Evolutionary conservation across 139 green algal species (phyloP).

Genomic region (Chlamydomonas applanata): DNA sequence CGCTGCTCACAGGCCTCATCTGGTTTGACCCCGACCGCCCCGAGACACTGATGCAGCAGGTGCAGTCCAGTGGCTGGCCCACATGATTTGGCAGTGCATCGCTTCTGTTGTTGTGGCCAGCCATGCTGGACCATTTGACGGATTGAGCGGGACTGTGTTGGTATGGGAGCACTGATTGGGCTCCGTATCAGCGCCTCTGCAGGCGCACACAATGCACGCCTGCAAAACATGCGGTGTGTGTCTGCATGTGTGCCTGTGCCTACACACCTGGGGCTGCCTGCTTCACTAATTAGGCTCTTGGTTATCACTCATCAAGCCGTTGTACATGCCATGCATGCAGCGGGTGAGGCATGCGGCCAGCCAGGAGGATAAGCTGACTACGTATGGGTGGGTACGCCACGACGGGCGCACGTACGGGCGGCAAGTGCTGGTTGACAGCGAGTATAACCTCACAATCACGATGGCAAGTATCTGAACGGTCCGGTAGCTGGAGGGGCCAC

Average conservation of each 20-base stretch:
- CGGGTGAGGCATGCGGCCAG: conserved; percentile 43
- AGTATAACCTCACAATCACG: conserved; percentile 60
- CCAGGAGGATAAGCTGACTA: conserved; percentile 51
- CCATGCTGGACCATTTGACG: no score
- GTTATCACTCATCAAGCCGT: neutral
- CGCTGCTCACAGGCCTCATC: conserved; percentile 77
- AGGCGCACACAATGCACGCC: no score
- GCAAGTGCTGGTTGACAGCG: conserved; percentile 68
- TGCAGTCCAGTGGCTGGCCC: no score
- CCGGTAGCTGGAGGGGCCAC: no score
- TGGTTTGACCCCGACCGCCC: conserved; percentile 69
- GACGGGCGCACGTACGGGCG: conserved; percentile 78
- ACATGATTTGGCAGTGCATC: no score
- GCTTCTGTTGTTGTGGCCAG: no score
- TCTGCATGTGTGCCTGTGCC: neutral
- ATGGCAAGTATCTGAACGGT: conserved; percentile 29
- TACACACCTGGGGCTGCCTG: no score
- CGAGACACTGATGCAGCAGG: conserved; percentile 21
- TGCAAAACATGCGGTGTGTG: neutral
- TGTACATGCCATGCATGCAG: no score
- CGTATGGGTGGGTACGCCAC: conserved; percentile 81
- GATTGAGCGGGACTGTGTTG: no score
- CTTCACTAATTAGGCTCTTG: no score
- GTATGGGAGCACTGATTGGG: no score
- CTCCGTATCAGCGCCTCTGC: no score